Evolutionary conservation across 106 monocot genomes (phyloP).

Genomic region (Dendrobium chrysotoxum): DNA sequence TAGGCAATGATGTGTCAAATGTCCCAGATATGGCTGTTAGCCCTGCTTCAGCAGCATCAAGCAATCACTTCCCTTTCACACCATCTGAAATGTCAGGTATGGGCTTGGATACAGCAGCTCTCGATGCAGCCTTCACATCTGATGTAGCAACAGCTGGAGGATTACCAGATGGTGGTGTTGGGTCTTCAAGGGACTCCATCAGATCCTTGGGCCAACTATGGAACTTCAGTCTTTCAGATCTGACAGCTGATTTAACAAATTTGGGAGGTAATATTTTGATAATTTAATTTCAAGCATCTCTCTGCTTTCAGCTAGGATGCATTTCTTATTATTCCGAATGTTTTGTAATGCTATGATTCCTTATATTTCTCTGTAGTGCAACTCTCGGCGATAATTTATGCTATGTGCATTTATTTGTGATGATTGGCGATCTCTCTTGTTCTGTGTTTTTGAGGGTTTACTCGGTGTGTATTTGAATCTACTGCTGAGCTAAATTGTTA

Average conservation of each 20-base stretch:
- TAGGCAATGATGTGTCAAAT: conserved; percentile 46
- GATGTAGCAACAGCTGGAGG: conserved; percentile 38
- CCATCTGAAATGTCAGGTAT: conserved; percentile 89
- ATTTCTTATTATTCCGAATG: conserved; percentile 7
- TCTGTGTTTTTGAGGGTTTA: too few species aligned
- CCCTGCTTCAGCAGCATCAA: conserved; percentile 79
- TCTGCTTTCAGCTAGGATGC: not conserved
- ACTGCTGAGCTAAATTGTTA: too few species aligned
- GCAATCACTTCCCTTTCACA: conserved; percentile 74
- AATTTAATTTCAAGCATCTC: too few species aligned
- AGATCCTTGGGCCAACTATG: conserved; percentile 69
- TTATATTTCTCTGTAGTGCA: too few species aligned
- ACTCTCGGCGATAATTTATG: too few species aligned
- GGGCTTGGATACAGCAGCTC: conserved; percentile 59
- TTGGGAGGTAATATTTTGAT: conserved; percentile 53
- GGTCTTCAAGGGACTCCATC: conserved; percentile 66
- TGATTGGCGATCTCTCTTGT: too few species aligned
- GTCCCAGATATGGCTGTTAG: conserved; percentile 77
- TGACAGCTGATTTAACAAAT: conserved; percentile 79
- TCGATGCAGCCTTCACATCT: conserved; percentile 56
- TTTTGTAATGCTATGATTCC: not conserved
- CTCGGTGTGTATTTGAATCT: too few species aligned
- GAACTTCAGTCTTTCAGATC: conserved; percentile 85
- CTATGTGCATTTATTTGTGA: too few species aligned
- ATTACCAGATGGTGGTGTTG: conserved; percentile 57